phyloP scores from a whole-genome alignment of 768 basidiomycete genomes.

The Gelatoporia subvermispora region DNA sequence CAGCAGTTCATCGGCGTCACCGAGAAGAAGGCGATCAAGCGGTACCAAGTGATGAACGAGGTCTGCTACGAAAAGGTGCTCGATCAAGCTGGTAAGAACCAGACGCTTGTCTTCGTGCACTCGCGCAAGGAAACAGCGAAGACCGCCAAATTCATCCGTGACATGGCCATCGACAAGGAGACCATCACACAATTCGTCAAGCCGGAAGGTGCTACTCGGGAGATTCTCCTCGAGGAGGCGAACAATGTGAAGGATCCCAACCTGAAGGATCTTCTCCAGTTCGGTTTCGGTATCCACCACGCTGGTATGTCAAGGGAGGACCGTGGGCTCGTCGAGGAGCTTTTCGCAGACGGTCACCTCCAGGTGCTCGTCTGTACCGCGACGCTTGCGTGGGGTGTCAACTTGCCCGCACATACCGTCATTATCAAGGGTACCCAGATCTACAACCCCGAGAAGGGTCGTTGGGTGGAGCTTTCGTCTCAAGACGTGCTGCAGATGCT shows the following conservation, averaged over 20 bases:
- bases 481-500: conserved; percentile 99
- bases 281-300: conserved; percentile 97
- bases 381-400: conserved; percentile 99
- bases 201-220: conserved; percentile 86
- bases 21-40: conserved; percentile 98
- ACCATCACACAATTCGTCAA: conserved; percentile 95
- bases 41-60: conserved; percentile 97
- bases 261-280: conserved; percentile 85
- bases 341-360: conserved; percentile 88
- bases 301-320: conserved; percentile 95
- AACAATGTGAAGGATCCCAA: conserved; percentile 78
- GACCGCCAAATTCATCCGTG: conserved; percentile 90
- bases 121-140: conserved; percentile 98
- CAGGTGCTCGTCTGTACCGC: conserved; percentile 97
- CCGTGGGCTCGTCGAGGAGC: conserved; percentile 86
- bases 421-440: conserved; percentile 99
- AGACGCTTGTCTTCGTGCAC: conserved; percentile 95
- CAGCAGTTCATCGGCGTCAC: conserved; percentile 97
- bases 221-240: conserved; percentile 84
- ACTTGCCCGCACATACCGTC: conserved; percentile 94
- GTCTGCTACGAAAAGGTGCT: conserved; percentile 99
- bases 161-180: conserved; percentile 94
- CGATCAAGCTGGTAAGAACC: conserved; percentile 86
- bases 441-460: conserved; percentile 97
- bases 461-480: conserved; percentile 92